Evolutionary conservation across 352 stramenopile genomes (phyloP).

Genomic region (Globisporangium irregulare): DNA sequence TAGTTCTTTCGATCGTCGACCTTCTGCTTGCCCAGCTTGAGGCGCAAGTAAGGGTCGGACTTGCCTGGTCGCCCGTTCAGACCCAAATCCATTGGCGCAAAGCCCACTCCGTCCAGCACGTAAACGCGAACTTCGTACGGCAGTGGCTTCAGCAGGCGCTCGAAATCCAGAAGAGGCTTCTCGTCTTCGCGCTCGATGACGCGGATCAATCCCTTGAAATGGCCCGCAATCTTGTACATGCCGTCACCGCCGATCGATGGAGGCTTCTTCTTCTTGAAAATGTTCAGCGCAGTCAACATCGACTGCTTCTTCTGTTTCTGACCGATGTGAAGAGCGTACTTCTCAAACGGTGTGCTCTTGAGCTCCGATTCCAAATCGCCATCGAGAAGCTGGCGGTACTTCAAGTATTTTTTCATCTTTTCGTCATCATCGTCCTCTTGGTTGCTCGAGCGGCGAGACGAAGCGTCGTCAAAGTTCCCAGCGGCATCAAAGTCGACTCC

Average conservation of each 20-base stretch:
- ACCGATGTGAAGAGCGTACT: constrained; percentile 81
- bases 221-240: constrained; percentile 78
- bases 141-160: constrained; percentile 61
- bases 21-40: constrained; percentile 85
- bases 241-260: constrained; percentile 36
- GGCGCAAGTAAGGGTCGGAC: constrained; percentile 84
- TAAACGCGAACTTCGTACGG: constrained; percentile 88
- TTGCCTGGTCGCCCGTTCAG: constrained; percentile 80
- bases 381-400: constrained; percentile 70
- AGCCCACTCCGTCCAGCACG: constrained; percentile 80
- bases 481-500: constrained; percentile 74
- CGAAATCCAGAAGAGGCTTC: constrained; percentile 69
- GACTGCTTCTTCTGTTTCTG: constrained; percentile 75
- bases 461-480: constrained; percentile 49
- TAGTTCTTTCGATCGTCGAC: constrained; percentile 90
- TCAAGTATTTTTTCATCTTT: constrained; percentile 73
- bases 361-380: constrained; percentile 67
- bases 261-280: constrained; percentile 64
- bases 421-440: constrained; percentile 58
- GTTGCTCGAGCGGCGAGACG: constrained; percentile 51
- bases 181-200: constrained; percentile 83
- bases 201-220: constrained; percentile 91
- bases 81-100: constrained; percentile 85
- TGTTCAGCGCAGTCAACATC: constrained; percentile 59
- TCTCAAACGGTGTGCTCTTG: constrained; percentile 87